These are phyloP conservation scores for Amanita subjunquillea DNA, from an alignment of 768 basidiomycete species.

Conservation along the genomic window DNA sequence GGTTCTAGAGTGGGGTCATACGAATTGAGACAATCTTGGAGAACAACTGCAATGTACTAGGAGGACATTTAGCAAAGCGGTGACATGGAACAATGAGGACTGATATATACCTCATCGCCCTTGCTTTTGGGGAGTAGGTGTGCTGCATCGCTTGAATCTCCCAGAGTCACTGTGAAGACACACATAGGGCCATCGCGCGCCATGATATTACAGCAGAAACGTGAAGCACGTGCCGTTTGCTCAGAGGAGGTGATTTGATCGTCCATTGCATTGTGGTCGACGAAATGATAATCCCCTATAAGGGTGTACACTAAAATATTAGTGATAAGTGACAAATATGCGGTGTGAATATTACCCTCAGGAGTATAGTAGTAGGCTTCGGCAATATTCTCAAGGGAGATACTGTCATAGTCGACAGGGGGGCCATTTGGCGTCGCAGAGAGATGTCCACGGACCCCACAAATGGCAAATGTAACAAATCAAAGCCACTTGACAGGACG, in stretches of 20 bases:
- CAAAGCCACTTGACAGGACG: slow-evolving; percentile 11
- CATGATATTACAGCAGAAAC: slow-evolving; percentile 1
- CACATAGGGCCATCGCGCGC: slow-evolving; percentile 5
- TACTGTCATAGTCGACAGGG: slow-evolving; percentile 10
- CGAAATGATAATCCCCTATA: slow-evolving; percentile 7
- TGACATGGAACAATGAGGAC: too few species aligned
- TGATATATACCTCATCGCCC: too few species aligned
- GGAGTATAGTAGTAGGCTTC: slow-evolving; percentile 10
- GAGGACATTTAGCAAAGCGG: too few species aligned
- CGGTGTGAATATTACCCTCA: slow-evolving; percentile 6
- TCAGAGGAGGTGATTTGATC: slow-evolving; percentile 11
- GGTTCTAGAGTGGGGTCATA: too few species aligned
- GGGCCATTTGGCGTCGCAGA: slow-evolving; percentile 7
- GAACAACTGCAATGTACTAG: too few species aligned
- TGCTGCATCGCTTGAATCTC: slow-evolving; percentile 3
- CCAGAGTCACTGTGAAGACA: too few species aligned
- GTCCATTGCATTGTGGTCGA: slow-evolving; percentile 9
- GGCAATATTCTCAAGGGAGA: not conserved
- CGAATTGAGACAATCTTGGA: too few species aligned
- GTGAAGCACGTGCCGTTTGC: not conserved
- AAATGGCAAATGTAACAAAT: slow-evolving; percentile 8
- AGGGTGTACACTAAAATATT: not conserved
- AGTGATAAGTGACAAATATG: not conserved
- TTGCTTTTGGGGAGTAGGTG: too few species aligned
- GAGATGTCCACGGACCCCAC: slow-evolving; percentile 8